Base-by-base conservation (phyloP, 768 basidiomycete species). In the Dacryopinax spathularia region DNA sequence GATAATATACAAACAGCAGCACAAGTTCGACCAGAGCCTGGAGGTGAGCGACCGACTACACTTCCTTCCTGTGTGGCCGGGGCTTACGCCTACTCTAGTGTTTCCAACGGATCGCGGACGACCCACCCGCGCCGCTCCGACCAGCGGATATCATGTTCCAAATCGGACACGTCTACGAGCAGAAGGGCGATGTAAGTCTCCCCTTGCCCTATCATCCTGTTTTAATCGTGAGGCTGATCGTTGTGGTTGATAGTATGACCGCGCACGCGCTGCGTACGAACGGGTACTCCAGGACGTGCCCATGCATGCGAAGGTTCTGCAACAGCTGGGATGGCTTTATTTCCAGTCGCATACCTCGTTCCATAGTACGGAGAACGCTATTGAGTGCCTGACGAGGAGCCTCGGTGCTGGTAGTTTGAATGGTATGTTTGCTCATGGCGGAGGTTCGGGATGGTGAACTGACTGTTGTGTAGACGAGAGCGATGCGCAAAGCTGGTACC, bases 111-210 rank as follows among this genome's bases (percentile, higher is more conserved):
- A 98, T 99, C 67, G 85, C 98, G 62, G 88, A 89, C 66, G 94
- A 90, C 71, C 96, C 96, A 2, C 96, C 95, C 34, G 87, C 85
- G 67, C 96, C 96, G 1, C 85, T 99, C 33, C 95, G 94, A 16
- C 89, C 94, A 69, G 89, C 92, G 63, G 96, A 99, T 69, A 98
- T 99, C 67, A 98, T 94, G 93, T 98, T 98, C 84, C 96, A 99
- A 76, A 96, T 99, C 65, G 96, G 96, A 1, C 96, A 98, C 71
- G 95, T 98, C 20, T 92, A 90, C 70, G 96, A 98, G 75, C 94
- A 96, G 72, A 91, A 95, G 74, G 88, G 92, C 76, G 93, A 98
- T 73, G 94, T 94, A 72, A 75, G 83, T 77, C 6, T 29, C n/a
- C 34, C 16, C 39, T 3, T 37, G n/a, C n/a, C n/a, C n/a, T n/a